These are phyloP conservation scores for Vitis hybrid DNA, from an alignment of 177 flowering plant species.

Conservation along the genomic window DNA sequence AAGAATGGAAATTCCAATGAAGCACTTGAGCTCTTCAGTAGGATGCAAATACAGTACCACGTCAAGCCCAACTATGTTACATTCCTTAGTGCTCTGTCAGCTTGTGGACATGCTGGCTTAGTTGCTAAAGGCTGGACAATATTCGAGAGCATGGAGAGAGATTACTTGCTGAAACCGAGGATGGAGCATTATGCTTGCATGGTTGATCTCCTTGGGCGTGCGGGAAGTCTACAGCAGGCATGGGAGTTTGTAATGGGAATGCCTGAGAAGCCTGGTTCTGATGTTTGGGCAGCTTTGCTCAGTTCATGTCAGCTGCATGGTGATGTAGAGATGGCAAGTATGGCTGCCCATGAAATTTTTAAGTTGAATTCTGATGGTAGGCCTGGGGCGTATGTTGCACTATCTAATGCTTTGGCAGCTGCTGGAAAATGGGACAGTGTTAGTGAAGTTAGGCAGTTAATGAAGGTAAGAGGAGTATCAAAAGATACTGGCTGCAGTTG, in stretches of 20 bases:
- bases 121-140: conserved; percentile 62
- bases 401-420: conserved; percentile 85
- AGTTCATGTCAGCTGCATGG: conserved; percentile 80
- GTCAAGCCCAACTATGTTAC: conserved; percentile 77
- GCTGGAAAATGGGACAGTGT: conserved; percentile 85
- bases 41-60: conserved; percentile 36
- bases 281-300: conserved; percentile 95
- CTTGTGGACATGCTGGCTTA: conserved; percentile 89
- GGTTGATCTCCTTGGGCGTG: conserved; percentile 92
- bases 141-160: conserved; percentile 73
- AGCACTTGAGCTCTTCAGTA: conserved; percentile 63
- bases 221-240: conserved; percentile 69
- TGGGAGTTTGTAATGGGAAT: conserved; percentile 61
- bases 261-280: conserved; percentile 83
- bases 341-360: conserved; percentile 81
- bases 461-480: conserved; percentile 71
- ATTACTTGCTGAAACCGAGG: conserved; percentile 61
- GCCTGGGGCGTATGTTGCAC: conserved; percentile 86
- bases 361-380: conserved; percentile 49
- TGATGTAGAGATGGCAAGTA: conserved; percentile 65
- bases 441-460: conserved; percentile 62
- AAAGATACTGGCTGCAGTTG: conserved; percentile 76
- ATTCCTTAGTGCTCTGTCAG: conserved; percentile 80
- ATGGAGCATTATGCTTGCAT: conserved; percentile 98
- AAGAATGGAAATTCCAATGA: conserved; percentile 71